Conservation (phyloP, 2,329 filamentous ascomycete species). For the Fusarium buxicola region DNA sequence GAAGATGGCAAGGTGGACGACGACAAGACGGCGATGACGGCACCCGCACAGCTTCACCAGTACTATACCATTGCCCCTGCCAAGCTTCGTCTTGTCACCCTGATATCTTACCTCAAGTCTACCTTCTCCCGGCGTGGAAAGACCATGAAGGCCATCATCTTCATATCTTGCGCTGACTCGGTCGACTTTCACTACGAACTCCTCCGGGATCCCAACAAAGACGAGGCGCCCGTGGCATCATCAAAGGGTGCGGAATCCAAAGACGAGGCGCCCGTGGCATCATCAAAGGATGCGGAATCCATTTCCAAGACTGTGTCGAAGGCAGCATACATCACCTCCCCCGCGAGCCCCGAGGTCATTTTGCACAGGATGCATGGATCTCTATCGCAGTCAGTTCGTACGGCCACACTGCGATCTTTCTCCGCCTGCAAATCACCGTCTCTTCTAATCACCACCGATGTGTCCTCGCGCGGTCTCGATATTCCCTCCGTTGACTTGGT, state of each 20-base stretch:
- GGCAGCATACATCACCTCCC: slow-evolving; percentile 78
- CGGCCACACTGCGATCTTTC: slow-evolving; percentile 86
- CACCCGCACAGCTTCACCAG: slow-evolving; percentile 94
- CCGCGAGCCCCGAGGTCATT: slow-evolving; percentile 78
- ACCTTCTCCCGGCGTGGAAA: slow-evolving; percentile 89
- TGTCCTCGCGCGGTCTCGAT: slow-evolving; percentile 94
- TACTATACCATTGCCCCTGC: slow-evolving; percentile 88
- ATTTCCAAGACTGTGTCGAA: slow-evolving; percentile 73
- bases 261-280: slow-evolving; percentile 42
- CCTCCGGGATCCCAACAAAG: slow-evolving; percentile 63
- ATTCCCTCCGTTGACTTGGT: slow-evolving; percentile 95
- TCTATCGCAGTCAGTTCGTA: slow-evolving; percentile 86
- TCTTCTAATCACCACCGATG: slow-evolving; percentile 92
- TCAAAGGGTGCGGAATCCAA: slow-evolving; percentile 52
- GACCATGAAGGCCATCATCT: slow-evolving; percentile 96
- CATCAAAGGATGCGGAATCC: slow-evolving; percentile 49
- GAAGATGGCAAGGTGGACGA: slow-evolving; percentile 59
- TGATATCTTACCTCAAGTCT: slow-evolving; percentile 85
- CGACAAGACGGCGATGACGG: slow-evolving; percentile 72
- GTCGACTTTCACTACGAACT: slow-evolving; percentile 97
- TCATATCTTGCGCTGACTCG: slow-evolving; percentile 96
- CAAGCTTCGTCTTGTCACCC: slow-evolving; percentile 89
- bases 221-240: slow-evolving; percentile 43
- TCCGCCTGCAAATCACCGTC: slow-evolving; percentile 78
- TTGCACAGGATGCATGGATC: slow-evolving; percentile 93